Percentiles rank a stretch among this genome's conserved stretches.
phyloP scores from a whole-genome alignment of 2,329 filamentous ascomycete genomes.

The Blastomyces silverae region DNA sequence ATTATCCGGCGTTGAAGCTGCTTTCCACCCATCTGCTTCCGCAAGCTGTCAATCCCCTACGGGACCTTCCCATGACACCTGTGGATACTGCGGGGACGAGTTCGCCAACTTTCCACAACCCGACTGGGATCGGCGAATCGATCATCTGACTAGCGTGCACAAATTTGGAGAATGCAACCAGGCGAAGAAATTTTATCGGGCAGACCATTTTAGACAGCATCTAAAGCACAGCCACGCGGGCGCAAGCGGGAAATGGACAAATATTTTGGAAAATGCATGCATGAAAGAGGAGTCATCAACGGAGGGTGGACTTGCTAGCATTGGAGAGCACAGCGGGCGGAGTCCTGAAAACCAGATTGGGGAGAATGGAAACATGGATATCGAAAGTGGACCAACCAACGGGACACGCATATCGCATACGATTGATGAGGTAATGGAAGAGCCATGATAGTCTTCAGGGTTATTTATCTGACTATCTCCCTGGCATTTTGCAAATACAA shows the following conservation, averaged over 20 bases:
- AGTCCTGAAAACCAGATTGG: conserved; percentile 13
- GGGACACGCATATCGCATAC: conserved; percentile 20
- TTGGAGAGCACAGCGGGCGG: conserved; percentile 24
- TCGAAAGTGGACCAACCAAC: conserved; percentile 12
- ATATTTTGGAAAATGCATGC: conserved; percentile 92
- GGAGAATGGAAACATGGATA: conserved; percentile 12
- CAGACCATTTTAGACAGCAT: conserved; percentile 96
- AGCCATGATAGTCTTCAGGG: conserved; percentile 16
- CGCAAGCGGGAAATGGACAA: conserved; percentile 97
- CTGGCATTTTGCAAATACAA: neutral
- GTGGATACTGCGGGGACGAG: conserved; percentile 92
- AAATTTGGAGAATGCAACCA: conserved; percentile 98
- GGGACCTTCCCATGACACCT: conserved; percentile 57
- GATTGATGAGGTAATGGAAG: conserved; percentile 24
- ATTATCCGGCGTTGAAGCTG: conserved; percentile 65
- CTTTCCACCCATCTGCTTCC: conserved; percentile 73
- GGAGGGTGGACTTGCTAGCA: conserved; percentile 26
- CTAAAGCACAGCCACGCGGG: conserved; percentile 96
- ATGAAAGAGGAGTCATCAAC: conserved; percentile 70
- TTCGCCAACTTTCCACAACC: conserved; percentile 68
- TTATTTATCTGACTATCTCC: neutral
- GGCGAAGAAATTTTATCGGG: conserved; percentile 94
- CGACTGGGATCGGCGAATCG: conserved; percentile 80
- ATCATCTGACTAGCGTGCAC: conserved; percentile 83
- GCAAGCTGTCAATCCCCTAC: conserved; percentile 31